Evolutionary conservation across 306 rosid species (phyloP).

Genomic region (Hippophae rhamnoides): DNA sequence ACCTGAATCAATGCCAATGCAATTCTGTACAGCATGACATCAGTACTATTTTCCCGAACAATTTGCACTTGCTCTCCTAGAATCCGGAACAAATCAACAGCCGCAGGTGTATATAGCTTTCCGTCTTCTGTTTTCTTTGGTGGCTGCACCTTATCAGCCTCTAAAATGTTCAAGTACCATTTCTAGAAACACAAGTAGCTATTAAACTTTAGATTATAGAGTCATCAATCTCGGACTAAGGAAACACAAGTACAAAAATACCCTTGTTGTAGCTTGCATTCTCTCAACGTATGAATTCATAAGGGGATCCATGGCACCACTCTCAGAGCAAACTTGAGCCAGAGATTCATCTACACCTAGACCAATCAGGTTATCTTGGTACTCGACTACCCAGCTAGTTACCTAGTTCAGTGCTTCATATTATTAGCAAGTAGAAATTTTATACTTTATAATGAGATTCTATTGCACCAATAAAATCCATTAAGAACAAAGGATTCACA

Average conservation of each 20-base stretch:
- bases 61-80: slow-evolving; percentile 97
- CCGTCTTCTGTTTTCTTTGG: slow-evolving; percentile 98
- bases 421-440: slow-evolving; percentile 1
- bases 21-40: slow-evolving; percentile 89
- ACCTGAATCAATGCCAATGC: slow-evolving; percentile 97
- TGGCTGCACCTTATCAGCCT: slow-evolving; percentile 91
- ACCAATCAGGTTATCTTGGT: slow-evolving; percentile 83
- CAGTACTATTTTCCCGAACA: slow-evolving; percentile 96
- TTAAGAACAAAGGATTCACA: too few species aligned
- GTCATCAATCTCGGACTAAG: slow-evolving; percentile 6
- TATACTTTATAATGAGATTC: slow-evolving; percentile 1
- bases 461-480: not conserved
- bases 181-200: slow-evolving; percentile 41
- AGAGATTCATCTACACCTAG: slow-evolving; percentile 91
- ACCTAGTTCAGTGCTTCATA: slow-evolving; percentile 37
- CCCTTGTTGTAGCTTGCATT: slow-evolving; percentile 98
- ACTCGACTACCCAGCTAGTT: slow-evolving; percentile 98
- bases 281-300: slow-evolving; percentile 95
- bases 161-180: slow-evolving; percentile 98
- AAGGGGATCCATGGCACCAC: slow-evolving; percentile 99
- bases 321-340: slow-evolving; percentile 96
- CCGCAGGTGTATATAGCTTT: slow-evolving; percentile 93
- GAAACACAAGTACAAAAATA: slow-evolving; percentile 21
- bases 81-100: slow-evolving; percentile 95
- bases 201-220: not conserved